Evolutionary conservation across 805 yeast species (phyloP).

Genomic region (Metschnikowia noctiluminum): DNA sequence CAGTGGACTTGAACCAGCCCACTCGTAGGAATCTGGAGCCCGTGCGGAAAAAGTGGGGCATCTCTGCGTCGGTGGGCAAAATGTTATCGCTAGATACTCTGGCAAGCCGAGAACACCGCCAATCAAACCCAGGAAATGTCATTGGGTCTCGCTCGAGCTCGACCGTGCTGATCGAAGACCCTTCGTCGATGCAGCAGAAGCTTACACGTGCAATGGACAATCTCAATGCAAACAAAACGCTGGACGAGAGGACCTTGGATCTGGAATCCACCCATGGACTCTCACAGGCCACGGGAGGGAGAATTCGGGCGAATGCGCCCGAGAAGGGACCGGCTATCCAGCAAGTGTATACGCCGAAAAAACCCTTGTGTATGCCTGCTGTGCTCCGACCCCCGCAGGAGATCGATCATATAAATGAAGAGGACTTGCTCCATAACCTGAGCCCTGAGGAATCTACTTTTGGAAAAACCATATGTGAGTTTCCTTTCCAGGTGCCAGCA

Average conservation of each 20-base stretch:
- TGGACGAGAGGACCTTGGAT: constrained; percentile 6
- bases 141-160: neutral
- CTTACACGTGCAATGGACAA: constrained; percentile 19
- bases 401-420: constrained; percentile 9
- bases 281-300: constrained; percentile 1
- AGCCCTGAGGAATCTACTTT: constrained; percentile 12
- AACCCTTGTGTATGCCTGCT: constrained; percentile 50
- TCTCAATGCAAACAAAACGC: constrained; percentile 12
- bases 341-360: constrained; percentile 47
- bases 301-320: constrained; percentile 2
- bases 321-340: constrained; percentile 15
- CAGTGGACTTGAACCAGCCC: constrained; percentile 15
- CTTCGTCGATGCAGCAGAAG: constrained; percentile 13
- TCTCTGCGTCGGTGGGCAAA: constrained; percentile 2
- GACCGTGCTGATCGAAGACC: neutral
- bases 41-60: constrained; percentile 8
- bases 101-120: no score
- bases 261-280: neutral
- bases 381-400: constrained; percentile 42
- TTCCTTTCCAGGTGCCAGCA: constrained; percentile 13
- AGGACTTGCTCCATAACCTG: constrained; percentile 10
- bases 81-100: constrained; percentile 6
- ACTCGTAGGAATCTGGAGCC: constrained; percentile 20
- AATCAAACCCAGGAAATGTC: neutral
- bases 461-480: constrained; percentile 7